Evolutionary conservation across 306 rosid species (phyloP), one percentile per base, ranked within the genome.

Genomic region (Fragaria nilgerrensis): DNA sequence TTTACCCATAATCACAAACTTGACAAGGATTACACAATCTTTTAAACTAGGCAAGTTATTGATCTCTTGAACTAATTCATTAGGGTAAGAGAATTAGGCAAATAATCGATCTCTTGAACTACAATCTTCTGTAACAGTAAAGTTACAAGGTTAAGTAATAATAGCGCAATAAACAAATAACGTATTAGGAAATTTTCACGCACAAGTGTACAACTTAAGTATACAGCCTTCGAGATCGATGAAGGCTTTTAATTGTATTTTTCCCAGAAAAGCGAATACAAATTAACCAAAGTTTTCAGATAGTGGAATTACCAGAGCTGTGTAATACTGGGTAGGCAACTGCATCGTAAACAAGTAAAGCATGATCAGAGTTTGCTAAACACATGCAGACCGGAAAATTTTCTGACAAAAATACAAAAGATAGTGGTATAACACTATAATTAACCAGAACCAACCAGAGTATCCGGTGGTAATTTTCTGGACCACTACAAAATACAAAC

Each of bases 261-360:
- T 32, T 10, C 14, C 13, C 63, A 56, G 63, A 22, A 9, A 56
- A 56, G 32, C 15, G 12, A 11, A 44, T 44, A 72, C 9, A 3
- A 49, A 32, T 32, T 32, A 32, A 0, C 3, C 48, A 14, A 11
- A 20, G 14, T 27, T 10, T 43, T 56, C 15, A 59, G 43, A 43
- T 16, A 75, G 29, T 66, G 71, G 58, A 73, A 10, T 84, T 86
- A 95, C 99, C 96, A 95, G 90, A 79, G 97, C 99, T 58, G 97
- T 95, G 73, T 95, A 95, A 75, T 80, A 91, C 72, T 95, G 99
- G 59, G 99, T 95, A 0, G 97, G 99, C 83, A 95, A 72, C 99
- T 95, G 93, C 87, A 84, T 49, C 77, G n/a, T 0, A 74, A 20
- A 52, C 49, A 55, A 10, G 4, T 36, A n/a, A 34, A 22, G 62